Evolutionary conservation across 83 land plant species (phyloP).

Genomic region (Picea abies): DNA sequence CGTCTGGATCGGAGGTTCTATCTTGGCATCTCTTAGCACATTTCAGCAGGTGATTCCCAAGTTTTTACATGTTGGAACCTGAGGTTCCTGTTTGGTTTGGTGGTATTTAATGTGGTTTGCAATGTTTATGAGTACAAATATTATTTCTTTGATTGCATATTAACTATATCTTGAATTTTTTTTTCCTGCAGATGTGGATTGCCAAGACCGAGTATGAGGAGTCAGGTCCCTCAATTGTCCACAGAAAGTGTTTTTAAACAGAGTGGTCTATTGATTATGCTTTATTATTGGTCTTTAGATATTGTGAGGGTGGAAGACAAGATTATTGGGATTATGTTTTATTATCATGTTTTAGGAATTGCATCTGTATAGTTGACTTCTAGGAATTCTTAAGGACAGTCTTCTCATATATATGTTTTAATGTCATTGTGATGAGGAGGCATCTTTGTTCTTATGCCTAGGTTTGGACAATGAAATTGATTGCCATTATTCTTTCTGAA

Average conservation of each 20-base stretch:
- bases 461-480: neutral
- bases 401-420: neutral
- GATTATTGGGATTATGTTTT: conserved; percentile 1
- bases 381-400: conserved; percentile 1
- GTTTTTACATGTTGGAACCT: no score
- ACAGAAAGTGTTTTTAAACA: conserved; percentile 24
- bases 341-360: neutral
- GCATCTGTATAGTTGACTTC: conserved; percentile 3
- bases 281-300: conserved; percentile 12
- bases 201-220: conserved; percentile 25
- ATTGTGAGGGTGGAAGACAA: neutral
- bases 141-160: no score
- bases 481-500: conserved; percentile 8
- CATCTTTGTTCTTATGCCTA: conserved; percentile 10
- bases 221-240: conserved; percentile 28
- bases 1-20: conserved; percentile 45
- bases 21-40: conserved; percentile 42
- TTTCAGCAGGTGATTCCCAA: conserved; percentile 43
- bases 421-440: neutral
- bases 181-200: conserved; percentile 27
- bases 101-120: no score
- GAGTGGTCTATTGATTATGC: neutral
- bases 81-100: no score
- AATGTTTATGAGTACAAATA: no score
- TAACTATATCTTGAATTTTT: no score